Percentiles rank a stretch among this genome's conserved stretches.
phyloP scores from a whole-genome alignment of 1,284 basidiomycete genomes.

The Pseudozyma sp. region DNA sequence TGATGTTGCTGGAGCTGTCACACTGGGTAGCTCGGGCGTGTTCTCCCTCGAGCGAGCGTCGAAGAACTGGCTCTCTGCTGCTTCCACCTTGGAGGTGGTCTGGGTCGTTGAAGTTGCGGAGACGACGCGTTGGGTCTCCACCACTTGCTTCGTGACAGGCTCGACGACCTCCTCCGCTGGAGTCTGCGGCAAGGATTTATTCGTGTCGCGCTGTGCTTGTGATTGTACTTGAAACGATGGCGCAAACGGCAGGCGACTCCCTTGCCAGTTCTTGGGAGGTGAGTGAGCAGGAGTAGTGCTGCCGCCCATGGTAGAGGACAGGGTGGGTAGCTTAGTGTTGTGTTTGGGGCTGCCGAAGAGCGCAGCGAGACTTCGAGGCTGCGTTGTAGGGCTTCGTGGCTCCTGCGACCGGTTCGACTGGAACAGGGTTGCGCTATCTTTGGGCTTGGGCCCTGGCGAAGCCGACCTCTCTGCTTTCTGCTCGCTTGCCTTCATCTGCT shows the following conservation, averaged over 20 bases:
- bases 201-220: constrained; percentile 16
- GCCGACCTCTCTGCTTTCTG: constrained; percentile 17
- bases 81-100: constrained; percentile 21
- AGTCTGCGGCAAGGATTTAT: constrained; percentile 30
- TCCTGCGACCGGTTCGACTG: constrained; percentile 17
- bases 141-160: not conserved
- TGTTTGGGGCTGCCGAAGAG: constrained; percentile 48
- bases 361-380: constrained; percentile 42
- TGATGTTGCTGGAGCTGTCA: constrained; percentile 3
- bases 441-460: constrained; percentile 25
- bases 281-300: constrained; percentile 47
- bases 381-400: constrained; percentile 31
- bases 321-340: constrained; percentile 35
- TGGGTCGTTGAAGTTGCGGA: constrained; percentile 26
- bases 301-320: constrained; percentile 22
- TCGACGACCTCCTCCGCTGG: constrained; percentile 27
- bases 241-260: constrained; percentile 34
- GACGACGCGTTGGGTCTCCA: constrained; percentile 15
- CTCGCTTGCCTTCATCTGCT: constrained; percentile 25
- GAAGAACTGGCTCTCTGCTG: constrained; percentile 39
- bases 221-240: constrained; percentile 16
- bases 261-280: constrained; percentile 45
- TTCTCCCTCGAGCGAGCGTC: constrained; percentile 41
- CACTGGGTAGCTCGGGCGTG: constrained; percentile 21
- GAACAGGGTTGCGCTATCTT: constrained; percentile 18